phyloP scores from a whole-genome alignment of 2,329 filamentous ascomycete genomes.

The Fusarium oxysporum region DNA sequence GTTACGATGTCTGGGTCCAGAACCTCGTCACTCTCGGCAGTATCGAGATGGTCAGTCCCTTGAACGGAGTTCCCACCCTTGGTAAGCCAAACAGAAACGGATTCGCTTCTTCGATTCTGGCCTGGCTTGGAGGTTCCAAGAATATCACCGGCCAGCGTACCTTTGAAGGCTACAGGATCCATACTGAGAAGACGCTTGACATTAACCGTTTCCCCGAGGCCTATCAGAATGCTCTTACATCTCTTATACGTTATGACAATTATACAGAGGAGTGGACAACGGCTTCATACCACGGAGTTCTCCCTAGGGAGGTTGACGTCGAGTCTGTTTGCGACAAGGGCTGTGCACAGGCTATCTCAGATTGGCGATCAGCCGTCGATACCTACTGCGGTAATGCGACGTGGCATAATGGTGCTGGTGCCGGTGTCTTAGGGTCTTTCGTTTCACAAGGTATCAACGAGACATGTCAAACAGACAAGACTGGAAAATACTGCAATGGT shows the following conservation, averaged over 20 bases:
- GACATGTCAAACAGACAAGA: conserved; percentile 18
- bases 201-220: not conserved
- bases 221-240: conserved; percentile 15
- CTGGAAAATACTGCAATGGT: conserved; percentile 30
- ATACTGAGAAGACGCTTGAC: not conserved
- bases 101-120: conserved; percentile 29
- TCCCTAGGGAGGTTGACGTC: not conserved
- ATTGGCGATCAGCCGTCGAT: not conserved
- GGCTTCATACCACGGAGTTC: not conserved
- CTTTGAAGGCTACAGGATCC: conserved; percentile 29
- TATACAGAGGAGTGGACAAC: not conserved
- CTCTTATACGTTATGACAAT: conserved; percentile 9
- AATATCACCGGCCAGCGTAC: conserved; percentile 13
- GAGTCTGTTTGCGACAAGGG: conserved; percentile 5
- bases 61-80: conserved; percentile 4
- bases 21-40: conserved; percentile 37
- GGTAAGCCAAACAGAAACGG: conserved; percentile 32
- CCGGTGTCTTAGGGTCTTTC: not conserved
- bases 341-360: not conserved
- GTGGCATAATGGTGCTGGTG: conserved; percentile 6
- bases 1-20: conserved; percentile 38
- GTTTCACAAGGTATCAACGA: conserved; percentile 21
- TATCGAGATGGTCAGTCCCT: conserved; percentile 33
- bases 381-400: conserved; percentile 3
- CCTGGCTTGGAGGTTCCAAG: conserved; percentile 32